Conservation (phyloP, 768 basidiomycete species). For the Epithele typhae region DNA sequence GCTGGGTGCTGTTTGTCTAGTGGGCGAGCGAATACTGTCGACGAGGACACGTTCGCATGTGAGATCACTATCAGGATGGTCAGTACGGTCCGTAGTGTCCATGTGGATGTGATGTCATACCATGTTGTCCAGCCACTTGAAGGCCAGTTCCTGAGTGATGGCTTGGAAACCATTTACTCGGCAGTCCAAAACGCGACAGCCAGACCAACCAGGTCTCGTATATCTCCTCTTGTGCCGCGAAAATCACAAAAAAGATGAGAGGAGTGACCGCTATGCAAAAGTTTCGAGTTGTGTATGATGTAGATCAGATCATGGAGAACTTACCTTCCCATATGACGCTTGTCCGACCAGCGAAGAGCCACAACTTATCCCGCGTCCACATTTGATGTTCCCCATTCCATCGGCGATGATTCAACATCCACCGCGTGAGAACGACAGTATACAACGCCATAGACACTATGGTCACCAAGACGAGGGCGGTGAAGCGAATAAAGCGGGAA, state of each 20-base stretch:
- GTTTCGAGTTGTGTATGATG: neutral
- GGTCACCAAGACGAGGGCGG: conserved; percentile 13
- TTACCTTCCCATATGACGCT: conserved; percentile 21
- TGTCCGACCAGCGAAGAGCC: neutral
- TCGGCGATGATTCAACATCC: conserved; percentile 5
- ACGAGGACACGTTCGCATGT: no score
- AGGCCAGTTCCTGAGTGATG: no score
- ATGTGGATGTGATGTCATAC: no score
- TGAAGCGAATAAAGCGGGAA: conserved; percentile 17
- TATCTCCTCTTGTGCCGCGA: conserved; percentile 21
- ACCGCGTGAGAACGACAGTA: conserved; percentile 12
- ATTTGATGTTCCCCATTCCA: neutral
- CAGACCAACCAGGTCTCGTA: conserved; percentile 16
- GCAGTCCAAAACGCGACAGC: conserved; percentile 3
- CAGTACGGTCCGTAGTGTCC: no score
- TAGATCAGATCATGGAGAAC: no score
- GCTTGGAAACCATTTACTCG: no score
- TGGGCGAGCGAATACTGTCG: no score
- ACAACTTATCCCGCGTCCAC: neutral
- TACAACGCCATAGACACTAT: conserved; percentile 18
- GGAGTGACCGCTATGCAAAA: conserved; percentile 12
- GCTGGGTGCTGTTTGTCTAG: no score
- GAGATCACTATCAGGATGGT: no score
- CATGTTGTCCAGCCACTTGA: no score
- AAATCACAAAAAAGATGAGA: conserved; percentile 18